Evolutionary conservation across 352 stramenopile species (phyloP).

Genomic region (Plasmopara muralis): DNA sequence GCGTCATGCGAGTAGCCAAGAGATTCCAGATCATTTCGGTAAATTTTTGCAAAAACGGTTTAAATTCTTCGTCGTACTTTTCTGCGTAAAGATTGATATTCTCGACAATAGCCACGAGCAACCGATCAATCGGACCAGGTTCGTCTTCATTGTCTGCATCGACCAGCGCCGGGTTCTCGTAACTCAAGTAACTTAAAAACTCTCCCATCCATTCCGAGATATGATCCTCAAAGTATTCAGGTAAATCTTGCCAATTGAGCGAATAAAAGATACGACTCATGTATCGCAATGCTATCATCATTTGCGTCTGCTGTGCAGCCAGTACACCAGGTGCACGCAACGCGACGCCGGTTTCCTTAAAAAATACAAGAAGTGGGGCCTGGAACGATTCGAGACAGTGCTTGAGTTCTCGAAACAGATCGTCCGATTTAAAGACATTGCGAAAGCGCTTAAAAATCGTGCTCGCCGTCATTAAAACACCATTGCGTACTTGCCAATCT

Average conservation of each 20-base stretch:
- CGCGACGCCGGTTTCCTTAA: constrained; percentile 56
- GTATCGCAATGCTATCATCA: constrained; percentile 82
- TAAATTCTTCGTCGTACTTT: constrained; percentile 99
- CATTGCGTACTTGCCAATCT: constrained; percentile 91
- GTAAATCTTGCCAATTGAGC: constrained; percentile 98
- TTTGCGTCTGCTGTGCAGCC: constrained; percentile 51
- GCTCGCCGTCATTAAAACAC: constrained; percentile 96
- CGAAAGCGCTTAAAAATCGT: constrained; percentile 97
- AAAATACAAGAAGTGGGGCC: constrained; percentile 69
- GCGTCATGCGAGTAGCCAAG: constrained; percentile 60
- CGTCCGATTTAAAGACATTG: constrained; percentile 95
- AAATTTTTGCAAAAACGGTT: constrained; percentile 92
- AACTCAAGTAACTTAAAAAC: constrained; percentile 94
- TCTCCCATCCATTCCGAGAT: constrained; percentile 94
- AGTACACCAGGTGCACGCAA: constrained; percentile 36
- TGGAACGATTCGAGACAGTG: constrained; percentile 93
- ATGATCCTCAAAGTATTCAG: constrained; percentile 99
- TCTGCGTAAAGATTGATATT: constrained; percentile 97
- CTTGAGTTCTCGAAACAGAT: constrained; percentile 92
- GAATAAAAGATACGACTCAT: constrained; percentile 98
- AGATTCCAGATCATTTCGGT: constrained; percentile 84
- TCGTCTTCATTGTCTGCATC: constrained; percentile 91
- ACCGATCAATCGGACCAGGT: constrained; percentile 86
- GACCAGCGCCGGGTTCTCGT: constrained; percentile 89
- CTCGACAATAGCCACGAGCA: constrained; percentile 94